Percentiles rank a stretch among this genome's conserved stretches.
Conservation (phyloP, 192 early-diverging fungal species). For the Coemansia sp. region DNA sequence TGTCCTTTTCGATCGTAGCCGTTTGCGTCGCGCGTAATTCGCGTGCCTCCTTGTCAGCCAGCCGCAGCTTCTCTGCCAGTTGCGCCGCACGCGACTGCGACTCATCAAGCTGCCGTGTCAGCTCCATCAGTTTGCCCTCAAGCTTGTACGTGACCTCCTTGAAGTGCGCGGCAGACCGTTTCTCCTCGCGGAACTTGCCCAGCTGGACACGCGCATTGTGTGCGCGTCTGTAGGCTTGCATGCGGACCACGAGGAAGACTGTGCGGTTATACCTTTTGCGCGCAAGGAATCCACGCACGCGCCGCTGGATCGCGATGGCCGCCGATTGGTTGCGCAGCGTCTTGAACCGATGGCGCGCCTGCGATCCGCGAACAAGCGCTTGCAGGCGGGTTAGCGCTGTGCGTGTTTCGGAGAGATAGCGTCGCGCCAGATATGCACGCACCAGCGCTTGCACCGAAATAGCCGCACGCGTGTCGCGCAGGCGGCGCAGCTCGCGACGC, state of each 20-base stretch:
- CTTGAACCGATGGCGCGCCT: conserved; percentile 65
- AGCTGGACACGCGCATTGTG: conserved; percentile 69
- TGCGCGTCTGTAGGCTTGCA: conserved; percentile 84
- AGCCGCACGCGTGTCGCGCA: conserved; percentile 72
- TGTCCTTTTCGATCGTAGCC: conserved; percentile 9
- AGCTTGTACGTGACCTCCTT: conserved; percentile 93
- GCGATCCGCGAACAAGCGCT: conserved; percentile 61
- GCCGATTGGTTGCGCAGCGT: conserved; percentile 62
- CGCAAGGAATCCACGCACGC: conserved; percentile 66
- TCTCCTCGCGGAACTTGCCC: conserved; percentile 75
- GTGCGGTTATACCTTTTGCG: conserved; percentile 62
- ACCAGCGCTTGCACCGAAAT: conserved; percentile 72
- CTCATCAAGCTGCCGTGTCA: conserved; percentile 77
- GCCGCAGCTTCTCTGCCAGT: conserved; percentile 55
- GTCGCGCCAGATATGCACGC: conserved; percentile 64
- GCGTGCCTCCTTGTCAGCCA: conserved; percentile 24
- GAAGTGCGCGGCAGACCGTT: conserved; percentile 85
- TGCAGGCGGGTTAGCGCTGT: conserved; percentile 64
- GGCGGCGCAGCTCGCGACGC: conserved; percentile 49
- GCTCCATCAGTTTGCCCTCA: conserved; percentile 94
- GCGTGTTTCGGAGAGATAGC: conserved; percentile 39
- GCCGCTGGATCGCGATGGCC: conserved; percentile 76
- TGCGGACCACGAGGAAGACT: conserved; percentile 61
- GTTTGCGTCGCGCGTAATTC: conserved; percentile 18
- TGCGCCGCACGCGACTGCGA: conserved; percentile 65